A percentile compares a stretch with the other conserved stretches of the same genome.
Evolutionary conservation across 176 grass and related monocot species (phyloP).

Genomic region (Typha latifolia): DNA sequence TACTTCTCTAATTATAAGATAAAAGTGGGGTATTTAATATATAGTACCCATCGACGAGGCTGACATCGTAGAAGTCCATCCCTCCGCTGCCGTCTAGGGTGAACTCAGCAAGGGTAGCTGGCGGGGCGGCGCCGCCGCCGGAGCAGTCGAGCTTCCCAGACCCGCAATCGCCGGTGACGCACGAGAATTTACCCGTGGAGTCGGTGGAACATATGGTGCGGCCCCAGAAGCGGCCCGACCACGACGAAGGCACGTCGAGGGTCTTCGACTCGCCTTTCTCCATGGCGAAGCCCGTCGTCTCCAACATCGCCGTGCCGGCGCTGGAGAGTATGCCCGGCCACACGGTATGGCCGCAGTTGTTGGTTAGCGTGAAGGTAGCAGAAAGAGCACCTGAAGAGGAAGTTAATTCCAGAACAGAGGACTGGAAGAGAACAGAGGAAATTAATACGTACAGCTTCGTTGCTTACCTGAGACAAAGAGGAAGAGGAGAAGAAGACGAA

Average conservation of each 20-base stretch:
- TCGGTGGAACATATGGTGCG: slow-evolving; percentile 75
- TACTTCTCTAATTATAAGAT: background rate
- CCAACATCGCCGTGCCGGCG: slow-evolving; percentile 52
- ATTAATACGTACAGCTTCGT: background rate
- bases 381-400: slow-evolving; percentile 37
- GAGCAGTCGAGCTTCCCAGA: slow-evolving; percentile 48
- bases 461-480: slow-evolving; percentile 12
- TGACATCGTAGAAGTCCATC: slow-evolving; percentile 94
- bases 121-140: slow-evolving; percentile 49
- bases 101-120: slow-evolving; percentile 77
- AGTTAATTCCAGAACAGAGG: slow-evolving; percentile 10
- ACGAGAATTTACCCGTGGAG: slow-evolving; percentile 47
- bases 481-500: background rate
- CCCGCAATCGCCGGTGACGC: slow-evolving; percentile 77
- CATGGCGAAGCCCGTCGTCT: slow-evolving; percentile 63
- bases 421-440: background rate
- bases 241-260: slow-evolving; percentile 39
- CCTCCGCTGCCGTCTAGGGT: slow-evolving; percentile 69
- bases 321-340: slow-evolving; percentile 84
- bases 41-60: slow-evolving; percentile 72
- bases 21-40: background rate
- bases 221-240: slow-evolving; percentile 93
- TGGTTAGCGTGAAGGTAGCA: slow-evolving; percentile 72
- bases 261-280: slow-evolving; percentile 40
- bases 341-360: slow-evolving; percentile 74